Base-by-base conservation (phyloP, 2,329 filamentous ascomycete genomes). In the Plenodomus biglobosus region DNA sequence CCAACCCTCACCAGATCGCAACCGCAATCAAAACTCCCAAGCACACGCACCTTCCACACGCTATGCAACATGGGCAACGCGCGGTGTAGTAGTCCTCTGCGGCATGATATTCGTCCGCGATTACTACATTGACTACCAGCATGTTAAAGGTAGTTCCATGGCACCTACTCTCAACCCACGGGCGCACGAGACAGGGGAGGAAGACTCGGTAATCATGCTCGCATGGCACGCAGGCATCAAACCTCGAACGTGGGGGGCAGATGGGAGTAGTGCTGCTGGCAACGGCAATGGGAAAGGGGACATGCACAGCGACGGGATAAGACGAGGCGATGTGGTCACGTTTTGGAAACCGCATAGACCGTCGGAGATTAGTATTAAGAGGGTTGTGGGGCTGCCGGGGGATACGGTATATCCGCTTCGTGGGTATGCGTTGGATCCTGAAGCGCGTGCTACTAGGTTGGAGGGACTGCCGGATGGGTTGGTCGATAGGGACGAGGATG, bases 301-400 rank as follows among this genome's bases (percentile, higher is more conserved):
- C 1, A 41, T 49, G 3, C 32, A 46, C 11, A 39, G 20, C 8
- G 45, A 48, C 3, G 48, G 67, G 13, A 48, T 78, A 1, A 45
- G 68, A 42, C 59, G 75, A 37, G 76, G 76, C 19, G 76, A 78
- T 47, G 52, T 79, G 0, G 71, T 79, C 0, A 70, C 69, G 21
- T 76, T 78, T 51, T 70, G 66, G 62, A 70, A 72, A 34, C 91
- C 92, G 0, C 74, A 79, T 13, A 80, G 87, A 51, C 87, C 90
- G 0, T 83, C 89, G 22, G 77, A 81, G 18, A 76, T 85, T 36
- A 84, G 84, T 0, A 83, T 96, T 27, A 99, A 99, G 76, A 80
- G 94, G 35, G 81, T 99, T 10, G 79, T 96, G 20, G 94, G 83
- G 0, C 65, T 96, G 3, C 85, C 87, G 43, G 91, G 92, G 8